phyloP scores from a whole-genome alignment of 306 rosid genomes.

The Ormosia emarginata region DNA sequence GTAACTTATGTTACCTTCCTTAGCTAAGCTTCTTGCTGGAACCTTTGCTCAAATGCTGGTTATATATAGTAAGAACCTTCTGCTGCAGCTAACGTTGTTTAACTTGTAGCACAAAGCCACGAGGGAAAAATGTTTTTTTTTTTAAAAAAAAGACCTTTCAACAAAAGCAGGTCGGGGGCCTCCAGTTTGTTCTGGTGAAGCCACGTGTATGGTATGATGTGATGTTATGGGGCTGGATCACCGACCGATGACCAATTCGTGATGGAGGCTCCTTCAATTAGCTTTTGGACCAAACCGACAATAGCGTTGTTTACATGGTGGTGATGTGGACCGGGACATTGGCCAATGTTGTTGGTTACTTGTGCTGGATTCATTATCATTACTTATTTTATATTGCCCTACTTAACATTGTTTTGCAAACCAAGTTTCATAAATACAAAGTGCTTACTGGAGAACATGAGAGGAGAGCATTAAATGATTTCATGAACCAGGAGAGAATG shows the following conservation, averaged over 20 bases:
- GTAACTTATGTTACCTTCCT: neutral
- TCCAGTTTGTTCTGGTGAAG: constrained; percentile 38
- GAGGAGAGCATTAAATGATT: neutral
- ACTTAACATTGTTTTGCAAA: constrained; percentile 1
- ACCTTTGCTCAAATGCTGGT: neutral
- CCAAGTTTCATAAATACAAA: neutral
- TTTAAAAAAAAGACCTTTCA: constrained; percentile 19
- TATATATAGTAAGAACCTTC: constrained; percentile 26
- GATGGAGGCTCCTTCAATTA: constrained; percentile 38
- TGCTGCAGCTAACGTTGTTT: neutral
- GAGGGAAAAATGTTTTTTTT: constrained; percentile 10
- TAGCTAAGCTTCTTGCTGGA: neutral
- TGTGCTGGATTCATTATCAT: constrained; percentile 16
- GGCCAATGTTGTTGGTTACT: constrained; percentile 3
- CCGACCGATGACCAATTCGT: constrained; percentile 44
- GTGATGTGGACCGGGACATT: constrained; percentile 26
- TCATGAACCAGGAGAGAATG: neutral
- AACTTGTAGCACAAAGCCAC: neutral
- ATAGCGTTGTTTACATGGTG: constrained; percentile 24
- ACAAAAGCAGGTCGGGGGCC: constrained; percentile 29
- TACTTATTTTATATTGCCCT: neutral
- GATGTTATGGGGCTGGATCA: constrained; percentile 25
- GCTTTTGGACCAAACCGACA: constrained; percentile 43
- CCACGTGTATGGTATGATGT: constrained; percentile 54
- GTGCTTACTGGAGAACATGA: constrained; percentile 5